Evolutionary conservation across 2,329 filamentous ascomycete genomes (phyloP).

Genomic region (Harringtonia aguacate): DNA sequence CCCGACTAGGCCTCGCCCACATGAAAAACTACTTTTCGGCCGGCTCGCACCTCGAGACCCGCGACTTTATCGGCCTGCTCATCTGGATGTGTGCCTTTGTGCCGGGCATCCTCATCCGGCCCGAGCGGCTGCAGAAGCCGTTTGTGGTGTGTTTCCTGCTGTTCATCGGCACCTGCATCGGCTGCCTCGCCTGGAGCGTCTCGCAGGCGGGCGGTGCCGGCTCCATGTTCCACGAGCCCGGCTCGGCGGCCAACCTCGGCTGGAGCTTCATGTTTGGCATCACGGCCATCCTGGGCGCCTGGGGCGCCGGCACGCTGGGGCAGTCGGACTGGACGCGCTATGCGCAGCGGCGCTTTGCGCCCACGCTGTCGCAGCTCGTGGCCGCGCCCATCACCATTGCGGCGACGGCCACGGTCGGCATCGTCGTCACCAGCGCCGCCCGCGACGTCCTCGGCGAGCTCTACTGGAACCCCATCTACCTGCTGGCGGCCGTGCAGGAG

Average conservation of each 20-base stretch:
- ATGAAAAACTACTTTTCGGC: conserved; percentile 15
- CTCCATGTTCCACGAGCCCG: conserved; percentile 12
- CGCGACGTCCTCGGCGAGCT: conserved; percentile 21
- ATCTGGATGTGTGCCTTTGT: conserved; percentile 11
- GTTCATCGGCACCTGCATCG: conserved; percentile 21
- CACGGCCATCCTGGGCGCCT: conserved; percentile 30
- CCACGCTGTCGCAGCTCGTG: conserved; percentile 23
- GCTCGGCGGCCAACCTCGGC: conserved; percentile 14
- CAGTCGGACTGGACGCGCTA: conserved; percentile 34
- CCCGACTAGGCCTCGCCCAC: conserved; percentile 13
- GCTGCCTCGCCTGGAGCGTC: conserved; percentile 15
- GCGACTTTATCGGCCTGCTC: conserved; percentile 18
- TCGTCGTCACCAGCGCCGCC: conserved; percentile 19
- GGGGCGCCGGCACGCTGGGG: conserved; percentile 31
- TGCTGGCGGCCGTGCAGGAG: conserved; percentile 19
- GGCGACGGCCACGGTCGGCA: conserved; percentile 22
- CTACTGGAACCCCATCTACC: conserved; percentile 30
- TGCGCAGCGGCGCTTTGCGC: conserved; percentile 23
- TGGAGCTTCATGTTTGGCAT: conserved; percentile 27
- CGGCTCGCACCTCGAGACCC: conserved; percentile 14
- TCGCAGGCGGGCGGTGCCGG: conserved; percentile 19
- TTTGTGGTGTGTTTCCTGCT: conserved; percentile 21
- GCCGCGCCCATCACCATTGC: conserved; percentile 14
- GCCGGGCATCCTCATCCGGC: conserved; percentile 10
- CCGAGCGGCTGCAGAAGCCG: conserved; percentile 4